phyloP scores from a whole-genome alignment of 305 asterid genomes.

The Euphrasia arctica region DNA sequence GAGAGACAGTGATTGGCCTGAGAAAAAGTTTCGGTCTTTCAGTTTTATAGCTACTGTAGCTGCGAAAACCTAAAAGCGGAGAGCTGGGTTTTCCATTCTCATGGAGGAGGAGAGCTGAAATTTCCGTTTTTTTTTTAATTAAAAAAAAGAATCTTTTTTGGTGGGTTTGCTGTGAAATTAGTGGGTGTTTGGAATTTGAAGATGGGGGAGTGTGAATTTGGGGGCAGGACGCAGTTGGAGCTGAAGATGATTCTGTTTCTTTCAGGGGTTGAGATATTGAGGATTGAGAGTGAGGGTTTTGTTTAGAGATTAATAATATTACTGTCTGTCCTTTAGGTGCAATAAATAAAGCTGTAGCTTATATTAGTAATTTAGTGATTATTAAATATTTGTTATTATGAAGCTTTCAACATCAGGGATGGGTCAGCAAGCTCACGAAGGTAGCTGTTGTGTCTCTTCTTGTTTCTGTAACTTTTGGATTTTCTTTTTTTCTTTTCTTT shows the following conservation, averaged over 20 bases:
- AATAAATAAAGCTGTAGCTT: conserved; percentile 24
- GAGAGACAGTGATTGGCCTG: conserved; percentile 30
- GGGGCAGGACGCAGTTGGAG: conserved; percentile 29
- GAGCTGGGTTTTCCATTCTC: conserved; percentile 25
- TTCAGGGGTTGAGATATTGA: conserved; percentile 34
- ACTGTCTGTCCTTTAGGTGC: neutral
- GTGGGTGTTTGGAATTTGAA: conserved; percentile 2
- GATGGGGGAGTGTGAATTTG: conserved; percentile 29
- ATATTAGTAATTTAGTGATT: conserved; percentile 12
- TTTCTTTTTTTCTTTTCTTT: neutral
- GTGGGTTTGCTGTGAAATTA: conserved; percentile 8
- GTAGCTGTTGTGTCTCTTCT: conserved; percentile 43
- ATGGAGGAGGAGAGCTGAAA: conserved; percentile 26
- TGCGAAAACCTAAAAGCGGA: conserved; percentile 29
- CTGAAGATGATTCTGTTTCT: conserved; percentile 24
- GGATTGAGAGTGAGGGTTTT: conserved; percentile 36
- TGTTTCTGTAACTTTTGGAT: conserved; percentile 1
- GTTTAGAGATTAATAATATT: conserved; percentile 23
- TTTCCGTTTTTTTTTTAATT: conserved; percentile 10
- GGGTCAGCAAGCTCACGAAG: conserved; percentile 95
- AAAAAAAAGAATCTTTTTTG: neutral
- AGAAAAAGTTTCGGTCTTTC: conserved; percentile 28
- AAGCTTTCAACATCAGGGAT: conserved; percentile 98
- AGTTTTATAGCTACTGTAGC: conserved; percentile 24
- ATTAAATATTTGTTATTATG: conserved; percentile 35